Conservation (phyloP, 2,329 filamentous ascomycete species). For the Diplodia corticola region DNA sequence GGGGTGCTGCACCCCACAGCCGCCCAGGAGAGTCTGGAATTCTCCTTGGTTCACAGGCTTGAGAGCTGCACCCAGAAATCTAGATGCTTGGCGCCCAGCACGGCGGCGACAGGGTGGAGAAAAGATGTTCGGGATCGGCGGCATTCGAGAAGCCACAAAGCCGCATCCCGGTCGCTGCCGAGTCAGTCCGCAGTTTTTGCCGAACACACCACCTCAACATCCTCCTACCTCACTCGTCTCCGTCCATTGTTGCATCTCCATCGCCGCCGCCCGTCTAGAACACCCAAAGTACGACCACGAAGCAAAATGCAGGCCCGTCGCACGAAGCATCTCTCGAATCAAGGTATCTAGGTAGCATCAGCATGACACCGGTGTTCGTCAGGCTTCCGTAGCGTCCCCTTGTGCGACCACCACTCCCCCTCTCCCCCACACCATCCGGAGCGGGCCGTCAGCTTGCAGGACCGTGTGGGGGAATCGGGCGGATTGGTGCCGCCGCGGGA, state of each 20-base stretch:
- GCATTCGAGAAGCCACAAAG: background rate
- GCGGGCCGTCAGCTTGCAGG: background rate
- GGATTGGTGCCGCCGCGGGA: background rate
- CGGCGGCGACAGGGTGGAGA: slow-evolving; percentile 4
- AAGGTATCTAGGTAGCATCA: slow-evolving; percentile 24
- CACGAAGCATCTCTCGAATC: slow-evolving; percentile 17
- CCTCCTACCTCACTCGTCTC: background rate
- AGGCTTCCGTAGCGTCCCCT: background rate
- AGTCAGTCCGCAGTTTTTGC: slow-evolving; percentile 4
- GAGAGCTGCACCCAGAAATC: background rate
- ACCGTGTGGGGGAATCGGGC: background rate
- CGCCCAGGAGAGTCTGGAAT: background rate
- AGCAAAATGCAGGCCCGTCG: slow-evolving; percentile 21
- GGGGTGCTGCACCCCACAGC: background rate
- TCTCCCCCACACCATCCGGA: background rate
- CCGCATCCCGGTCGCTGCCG: background rate
- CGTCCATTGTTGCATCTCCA: background rate
- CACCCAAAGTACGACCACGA: slow-evolving; percentile 18
- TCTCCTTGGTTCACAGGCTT: too few relatives aligned
- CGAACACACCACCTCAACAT: background rate
- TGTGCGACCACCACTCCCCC: background rate
- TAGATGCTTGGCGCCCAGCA: slow-evolving; percentile 1
- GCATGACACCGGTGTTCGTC: slow-evolving; percentile 23
- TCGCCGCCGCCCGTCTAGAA: background rate
- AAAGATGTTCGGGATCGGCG: background rate